Evolutionary conservation across 495 filamentous ascomycete genomes (phyloP).

Genomic region (Podospora fimiseda): DNA sequence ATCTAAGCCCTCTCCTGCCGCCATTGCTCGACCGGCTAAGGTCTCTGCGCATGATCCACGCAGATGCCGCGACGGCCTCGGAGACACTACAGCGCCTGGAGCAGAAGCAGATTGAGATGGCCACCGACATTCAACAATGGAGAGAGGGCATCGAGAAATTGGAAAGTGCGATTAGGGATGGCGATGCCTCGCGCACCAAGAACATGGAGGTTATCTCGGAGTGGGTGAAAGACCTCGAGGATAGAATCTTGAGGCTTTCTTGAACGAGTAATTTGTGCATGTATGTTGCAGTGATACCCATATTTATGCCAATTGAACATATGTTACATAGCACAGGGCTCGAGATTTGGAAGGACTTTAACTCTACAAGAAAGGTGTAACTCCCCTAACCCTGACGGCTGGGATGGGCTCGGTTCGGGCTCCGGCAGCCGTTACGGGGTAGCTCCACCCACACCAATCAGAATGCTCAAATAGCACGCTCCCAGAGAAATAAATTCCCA

Average conservation of each 20-base stretch:
- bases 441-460: constrained; percentile 12
- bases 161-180: constrained; percentile 63
- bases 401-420: not conserved
- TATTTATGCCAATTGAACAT: not conserved
- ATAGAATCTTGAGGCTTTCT: constrained; percentile 54
- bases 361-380: not conserved
- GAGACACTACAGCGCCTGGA: constrained; percentile 71
- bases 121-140: constrained; percentile 78
- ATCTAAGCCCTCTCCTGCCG: constrained; percentile 75
- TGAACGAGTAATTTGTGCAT: constrained; percentile 15
- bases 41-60: constrained; percentile 76
- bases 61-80: constrained; percentile 79
- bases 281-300: constrained; percentile 25
- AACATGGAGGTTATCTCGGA: constrained; percentile 77
- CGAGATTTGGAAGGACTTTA: not conserved
- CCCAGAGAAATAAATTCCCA: constrained; percentile 13
- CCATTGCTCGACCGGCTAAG: constrained; percentile 78
- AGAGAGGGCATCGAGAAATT: constrained; percentile 72
- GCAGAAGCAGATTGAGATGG: constrained; percentile 74
- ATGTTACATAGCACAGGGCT: no score
- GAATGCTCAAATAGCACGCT: no score
- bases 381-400: not conserved
- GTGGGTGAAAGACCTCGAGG: constrained; percentile 87
- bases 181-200: constrained; percentile 59
- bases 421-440: not conserved